A percentile compares a stretch with the other conserved stretches of the same genome.
These are phyloP conservation scores for Plasmodium relictum DNA, from an alignment of 169 alveolate species.

Conservation along the genomic window DNA sequence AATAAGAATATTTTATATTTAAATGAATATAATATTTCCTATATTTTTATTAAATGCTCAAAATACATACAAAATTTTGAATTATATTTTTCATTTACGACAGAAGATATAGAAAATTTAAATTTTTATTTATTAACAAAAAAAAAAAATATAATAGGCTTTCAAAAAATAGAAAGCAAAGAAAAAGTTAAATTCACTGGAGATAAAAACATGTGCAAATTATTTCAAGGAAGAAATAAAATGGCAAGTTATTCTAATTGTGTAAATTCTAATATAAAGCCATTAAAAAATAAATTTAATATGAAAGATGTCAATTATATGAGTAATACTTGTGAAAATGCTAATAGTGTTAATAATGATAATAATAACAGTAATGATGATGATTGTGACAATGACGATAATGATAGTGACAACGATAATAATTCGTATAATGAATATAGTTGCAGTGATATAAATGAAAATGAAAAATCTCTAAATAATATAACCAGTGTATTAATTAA, in stretches of 20 bases:
- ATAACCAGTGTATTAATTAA: background rate
- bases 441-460: background rate
- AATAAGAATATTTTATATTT: conserved; percentile 28
- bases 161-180: background rate
- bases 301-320: background rate
- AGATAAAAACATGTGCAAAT: conserved; percentile 18
- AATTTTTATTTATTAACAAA: conserved; percentile 37
- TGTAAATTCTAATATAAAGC: background rate
- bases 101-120: conserved; percentile 11
- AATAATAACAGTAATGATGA: background rate
- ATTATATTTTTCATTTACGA: conserved; percentile 31
- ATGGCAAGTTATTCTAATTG: background rate
- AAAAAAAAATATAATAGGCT: conserved; percentile 8
- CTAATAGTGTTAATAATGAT: background rate
- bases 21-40: conserved; percentile 34
- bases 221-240: background rate
- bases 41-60: conserved; percentile 52
- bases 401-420: background rate
- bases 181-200: conserved; percentile 2
- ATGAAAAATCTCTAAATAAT: background rate
- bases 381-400: background rate
- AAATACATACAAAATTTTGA: conserved; percentile 29
- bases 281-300: background rate
- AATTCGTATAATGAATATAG: background rate
- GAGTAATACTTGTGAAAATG: background rate